phyloP scores from a whole-genome alignment of 2,329 filamentous ascomycete species.

The Leptographium procerum region DNA sequence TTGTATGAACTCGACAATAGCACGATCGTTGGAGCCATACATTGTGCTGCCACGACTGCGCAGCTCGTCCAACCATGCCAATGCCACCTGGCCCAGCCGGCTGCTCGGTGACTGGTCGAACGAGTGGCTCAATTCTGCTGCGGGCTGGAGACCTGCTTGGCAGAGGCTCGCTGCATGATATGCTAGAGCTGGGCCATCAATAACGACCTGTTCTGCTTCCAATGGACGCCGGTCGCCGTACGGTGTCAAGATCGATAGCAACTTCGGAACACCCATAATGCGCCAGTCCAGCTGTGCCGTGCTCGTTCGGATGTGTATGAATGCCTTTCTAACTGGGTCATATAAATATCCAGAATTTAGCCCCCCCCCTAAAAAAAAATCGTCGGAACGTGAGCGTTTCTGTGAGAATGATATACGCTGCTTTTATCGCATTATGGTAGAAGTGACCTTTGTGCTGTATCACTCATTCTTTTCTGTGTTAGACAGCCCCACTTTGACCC shows the following conservation, averaged over 20 bases:
- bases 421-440: background rate
- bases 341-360: too few species aligned
- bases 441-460: background rate
- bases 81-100: conserved; percentile 11
- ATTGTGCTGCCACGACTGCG: conserved; percentile 8
- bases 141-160: background rate
- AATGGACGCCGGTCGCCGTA: conserved; percentile 13
- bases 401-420: background rate
- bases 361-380: too few species aligned
- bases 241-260: conserved; percentile 13
- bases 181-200: conserved; percentile 18
- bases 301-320: background rate
- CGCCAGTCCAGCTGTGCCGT: background rate
- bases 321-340: too few species aligned
- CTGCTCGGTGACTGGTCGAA: conserved; percentile 14
- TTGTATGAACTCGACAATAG: background rate
- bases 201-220: conserved; percentile 11
- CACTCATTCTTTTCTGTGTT: too few species aligned
- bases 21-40: background rate
- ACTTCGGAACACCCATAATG: conserved; percentile 17
- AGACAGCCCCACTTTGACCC: background rate
- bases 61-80: conserved; percentile 14
- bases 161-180: conserved; percentile 15
- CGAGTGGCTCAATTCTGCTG: conserved; percentile 5
- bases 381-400: too few species aligned